Percentiles rank a stretch among this genome's conserved stretches.
These are phyloP conservation scores for Xylariaceae sp. DNA, from an alignment of 2,329 filamentous ascomycete genomes.

Conservation along the genomic window DNA sequence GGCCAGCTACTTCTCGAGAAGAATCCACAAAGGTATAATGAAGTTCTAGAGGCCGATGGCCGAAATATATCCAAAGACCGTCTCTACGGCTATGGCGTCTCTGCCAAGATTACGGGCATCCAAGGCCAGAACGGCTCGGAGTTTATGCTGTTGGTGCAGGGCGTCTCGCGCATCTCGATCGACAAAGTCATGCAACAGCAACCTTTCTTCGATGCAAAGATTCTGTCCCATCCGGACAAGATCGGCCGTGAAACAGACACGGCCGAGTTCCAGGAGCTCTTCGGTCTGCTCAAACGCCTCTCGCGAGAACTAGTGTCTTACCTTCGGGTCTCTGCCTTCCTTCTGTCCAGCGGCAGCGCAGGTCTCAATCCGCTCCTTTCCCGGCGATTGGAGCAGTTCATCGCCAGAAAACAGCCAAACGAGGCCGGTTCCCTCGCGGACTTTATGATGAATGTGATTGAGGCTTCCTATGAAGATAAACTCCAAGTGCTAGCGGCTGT, in stretches of 20 bases:
- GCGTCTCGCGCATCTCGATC: conserved; percentile 70
- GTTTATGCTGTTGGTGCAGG: conserved; percentile 82
- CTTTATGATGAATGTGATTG: conserved; percentile 93
- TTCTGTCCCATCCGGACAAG: conserved; percentile 41
- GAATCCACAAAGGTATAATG: conserved; percentile 49
- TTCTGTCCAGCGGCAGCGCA: conserved; percentile 62
- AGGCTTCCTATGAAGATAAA: conserved; percentile 86
- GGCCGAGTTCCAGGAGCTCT: conserved; percentile 53
- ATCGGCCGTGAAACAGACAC: conserved; percentile 23
- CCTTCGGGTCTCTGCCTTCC: conserved; percentile 77
- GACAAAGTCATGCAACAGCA: conserved; percentile 72
- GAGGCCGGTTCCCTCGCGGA: conserved; percentile 87
- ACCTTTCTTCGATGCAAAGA: conserved; percentile 81
- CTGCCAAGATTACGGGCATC: conserved; percentile 73
- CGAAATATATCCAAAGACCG: conserved; percentile 63
- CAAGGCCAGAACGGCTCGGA: conserved; percentile 72
- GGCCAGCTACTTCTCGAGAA: conserved; percentile 73
- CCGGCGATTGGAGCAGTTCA: conserved; percentile 80
- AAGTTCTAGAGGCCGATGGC: conserved; percentile 50
- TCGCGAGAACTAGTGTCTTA: conserved; percentile 84
- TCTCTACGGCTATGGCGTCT: conserved; percentile 77
- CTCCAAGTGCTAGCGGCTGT: conserved; percentile 79
- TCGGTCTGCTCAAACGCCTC: conserved; percentile 75
- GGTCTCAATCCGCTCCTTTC: conserved; percentile 80
- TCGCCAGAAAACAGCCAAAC: conserved; percentile 72